Conservation (phyloP, 495 filamentous ascomycete species). For the Penicillium mononematosum region DNA sequence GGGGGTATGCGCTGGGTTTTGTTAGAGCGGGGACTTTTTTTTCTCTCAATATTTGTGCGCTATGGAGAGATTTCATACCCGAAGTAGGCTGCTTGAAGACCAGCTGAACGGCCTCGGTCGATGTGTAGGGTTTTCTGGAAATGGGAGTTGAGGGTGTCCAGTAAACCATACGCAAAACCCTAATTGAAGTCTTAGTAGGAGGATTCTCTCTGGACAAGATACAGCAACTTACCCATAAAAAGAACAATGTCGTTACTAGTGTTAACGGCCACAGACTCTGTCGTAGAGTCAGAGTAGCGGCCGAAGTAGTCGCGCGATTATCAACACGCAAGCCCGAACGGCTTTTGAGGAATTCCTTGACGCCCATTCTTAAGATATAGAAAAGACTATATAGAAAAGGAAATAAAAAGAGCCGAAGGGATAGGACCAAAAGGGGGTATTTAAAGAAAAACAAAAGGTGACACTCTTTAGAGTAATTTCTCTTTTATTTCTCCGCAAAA, state of each 20-base stretch:
- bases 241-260: constrained; percentile 62
- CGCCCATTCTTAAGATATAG: constrained; percentile 22
- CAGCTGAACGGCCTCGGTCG: constrained; percentile 48
- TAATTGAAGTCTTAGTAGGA: constrained; percentile 13
- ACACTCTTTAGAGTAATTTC: background rate
- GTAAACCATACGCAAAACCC: constrained; percentile 52
- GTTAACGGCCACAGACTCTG: constrained; percentile 53
- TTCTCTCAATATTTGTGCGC: too few relatives aligned
- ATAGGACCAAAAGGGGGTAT: background rate
- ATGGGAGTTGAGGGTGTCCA: constrained; percentile 52
- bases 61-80: constrained; percentile 24
- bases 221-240: constrained; percentile 57
- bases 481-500: constrained; percentile 2
- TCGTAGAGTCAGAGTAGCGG: constrained; percentile 57
- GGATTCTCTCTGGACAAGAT: background rate
- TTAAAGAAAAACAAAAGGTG: background rate
- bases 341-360: constrained; percentile 32
- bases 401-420: background rate
- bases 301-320: constrained; percentile 52
- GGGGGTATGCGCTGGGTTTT: constrained; percentile 50
- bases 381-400: background rate
- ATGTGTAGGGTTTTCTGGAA: constrained; percentile 56
- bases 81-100: constrained; percentile 57
- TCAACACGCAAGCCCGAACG: constrained; percentile 38
- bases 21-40: background rate